Conservation (phyloP, 164 flowering plant species). For the Nelumbo lutea region DNA sequence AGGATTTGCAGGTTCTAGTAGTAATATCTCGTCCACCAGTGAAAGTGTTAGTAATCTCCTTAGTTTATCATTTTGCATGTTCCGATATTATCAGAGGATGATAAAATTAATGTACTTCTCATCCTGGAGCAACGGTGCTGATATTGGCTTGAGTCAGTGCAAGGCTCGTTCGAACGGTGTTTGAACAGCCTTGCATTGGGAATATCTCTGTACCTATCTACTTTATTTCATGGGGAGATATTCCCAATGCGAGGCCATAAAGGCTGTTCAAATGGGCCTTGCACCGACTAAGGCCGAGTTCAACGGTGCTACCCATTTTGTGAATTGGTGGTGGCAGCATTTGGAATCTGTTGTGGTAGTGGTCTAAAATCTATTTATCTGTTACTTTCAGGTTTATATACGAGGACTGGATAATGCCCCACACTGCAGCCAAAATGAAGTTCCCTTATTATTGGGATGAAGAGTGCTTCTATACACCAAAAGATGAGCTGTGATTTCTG, state of each 20-base stretch:
- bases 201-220: no score
- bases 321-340: no score
- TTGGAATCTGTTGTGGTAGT: not conserved
- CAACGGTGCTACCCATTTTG: no score
- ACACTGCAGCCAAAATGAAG: conserved; percentile 75
- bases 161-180: no score
- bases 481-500: conserved; percentile 64
- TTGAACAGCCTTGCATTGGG: no score
- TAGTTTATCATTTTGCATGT: not conserved
- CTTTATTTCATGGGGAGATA: no score
- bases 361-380: not conserved
- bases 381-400: conserved; percentile 62
- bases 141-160: no score
- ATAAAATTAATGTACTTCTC: not conserved
- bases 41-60: conserved; percentile 60
- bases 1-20: conserved; percentile 79
- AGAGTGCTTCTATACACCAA: conserved; percentile 46
- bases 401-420: conserved; percentile 87
- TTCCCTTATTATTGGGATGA: conserved; percentile 93
- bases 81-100: not conserved
- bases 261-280: no score
- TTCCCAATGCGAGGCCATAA: no score
- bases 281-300: no score
- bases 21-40: conserved; percentile 89
- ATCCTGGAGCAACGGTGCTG: not conserved